Conservation (phyloP, 2,329 filamentous ascomycete species). For the Magnaporthiopsis rhizophila region DNA sequence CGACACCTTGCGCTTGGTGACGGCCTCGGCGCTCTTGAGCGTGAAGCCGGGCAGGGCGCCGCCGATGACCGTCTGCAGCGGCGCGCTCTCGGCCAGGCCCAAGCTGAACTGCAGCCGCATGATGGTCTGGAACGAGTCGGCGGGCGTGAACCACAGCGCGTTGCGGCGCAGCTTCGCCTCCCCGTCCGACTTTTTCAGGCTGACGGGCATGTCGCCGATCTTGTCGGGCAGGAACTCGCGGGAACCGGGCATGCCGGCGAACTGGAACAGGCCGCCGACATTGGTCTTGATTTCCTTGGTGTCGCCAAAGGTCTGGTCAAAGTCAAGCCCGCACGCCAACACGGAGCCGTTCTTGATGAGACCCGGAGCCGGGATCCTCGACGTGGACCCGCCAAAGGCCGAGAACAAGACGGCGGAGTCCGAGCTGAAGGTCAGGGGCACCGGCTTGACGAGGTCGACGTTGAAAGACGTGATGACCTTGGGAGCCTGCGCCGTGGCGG, state of each 20-base stretch:
- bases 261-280: background rate
- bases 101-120: background rate
- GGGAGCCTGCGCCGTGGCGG: background rate
- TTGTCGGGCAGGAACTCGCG: background rate
- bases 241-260: background rate
- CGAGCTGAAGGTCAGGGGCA: background rate
- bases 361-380: background rate
- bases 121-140: background rate
- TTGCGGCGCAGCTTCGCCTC: background rate
- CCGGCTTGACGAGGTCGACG: background rate
- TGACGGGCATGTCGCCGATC: background rate
- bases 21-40: background rate
- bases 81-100: background rate
- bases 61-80: background rate
- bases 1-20: background rate
- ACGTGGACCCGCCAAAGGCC: background rate
- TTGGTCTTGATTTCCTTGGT: background rate
- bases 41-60: background rate
- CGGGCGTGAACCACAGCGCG: constrained; percentile 1
- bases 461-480: background rate
- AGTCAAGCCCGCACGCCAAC: background rate
- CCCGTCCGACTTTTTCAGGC: background rate
- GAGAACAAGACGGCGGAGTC: background rate
- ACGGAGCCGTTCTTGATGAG: background rate
- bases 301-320: background rate